A percentile compares a stretch with the other conserved stretches of the same genome.
Evolutionary conservation across 225 moss, liverwort and hornwort genomes (phyloP).

Genomic region (Bryoerythrophyllum caledonicum): DNA sequence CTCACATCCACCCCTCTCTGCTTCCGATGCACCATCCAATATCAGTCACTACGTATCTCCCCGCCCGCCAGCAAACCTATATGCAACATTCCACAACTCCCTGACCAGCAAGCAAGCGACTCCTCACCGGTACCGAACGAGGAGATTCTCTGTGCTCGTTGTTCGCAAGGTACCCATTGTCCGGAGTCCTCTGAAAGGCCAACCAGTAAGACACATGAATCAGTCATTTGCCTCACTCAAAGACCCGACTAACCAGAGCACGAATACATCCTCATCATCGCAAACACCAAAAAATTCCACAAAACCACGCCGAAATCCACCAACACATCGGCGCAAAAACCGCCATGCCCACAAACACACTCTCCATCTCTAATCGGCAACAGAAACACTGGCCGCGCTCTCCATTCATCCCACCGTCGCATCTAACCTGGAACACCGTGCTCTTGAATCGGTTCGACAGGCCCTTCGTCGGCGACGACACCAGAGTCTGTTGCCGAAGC

Average conservation of each 20-base stretch:
- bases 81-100: background rate
- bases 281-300: background rate
- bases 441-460: constrained; percentile 93
- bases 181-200: constrained; percentile 80
- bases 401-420: background rate
- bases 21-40: constrained; percentile 4
- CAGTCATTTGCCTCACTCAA: background rate
- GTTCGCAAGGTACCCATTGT: constrained; percentile 78
- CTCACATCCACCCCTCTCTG: background rate
- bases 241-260: background rate
- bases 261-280: background rate
- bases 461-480: constrained; percentile 93
- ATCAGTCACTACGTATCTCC: background rate
- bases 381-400: background rate
- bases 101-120: background rate
- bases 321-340: background rate
- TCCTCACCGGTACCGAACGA: constrained; percentile 64
- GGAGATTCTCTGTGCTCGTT: constrained; percentile 62
- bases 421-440: constrained; percentile 86
- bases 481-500: constrained; percentile 94
- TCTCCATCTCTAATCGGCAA: background rate
- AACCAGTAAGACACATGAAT: background rate
- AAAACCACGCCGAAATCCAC: background rate
- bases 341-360: background rate
- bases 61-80: background rate